Conservation (phyloP, 2,329 filamentous ascomycete genomes). For the Aureobasidium pullulans region DNA sequence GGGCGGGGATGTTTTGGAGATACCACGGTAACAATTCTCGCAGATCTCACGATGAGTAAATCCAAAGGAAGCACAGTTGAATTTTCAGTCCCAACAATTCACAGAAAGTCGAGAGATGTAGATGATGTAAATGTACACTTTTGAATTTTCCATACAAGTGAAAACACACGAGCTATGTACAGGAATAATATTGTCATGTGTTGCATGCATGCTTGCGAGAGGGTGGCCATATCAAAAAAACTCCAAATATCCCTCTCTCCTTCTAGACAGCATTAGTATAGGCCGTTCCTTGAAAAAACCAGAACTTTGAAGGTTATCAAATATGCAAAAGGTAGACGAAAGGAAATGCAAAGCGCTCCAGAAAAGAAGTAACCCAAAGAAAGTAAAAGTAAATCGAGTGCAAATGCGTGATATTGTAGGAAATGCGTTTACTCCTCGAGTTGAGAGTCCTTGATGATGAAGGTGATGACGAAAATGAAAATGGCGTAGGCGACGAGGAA, state of each 20-base stretch:
- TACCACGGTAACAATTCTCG: constrained; percentile 1
- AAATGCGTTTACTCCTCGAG: constrained; percentile 3
- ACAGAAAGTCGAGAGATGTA: neutral
- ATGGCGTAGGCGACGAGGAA: constrained; percentile 14
- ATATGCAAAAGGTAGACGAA: neutral
- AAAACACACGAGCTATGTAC: constrained; percentile 5
- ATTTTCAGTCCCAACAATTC: neutral
- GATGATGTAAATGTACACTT: constrained; percentile 7
- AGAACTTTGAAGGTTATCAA: constrained; percentile 1
- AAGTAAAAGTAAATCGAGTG: neutral
- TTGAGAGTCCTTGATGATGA: constrained; percentile 4
- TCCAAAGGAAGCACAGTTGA: neutral
- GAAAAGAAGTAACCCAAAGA: constrained; percentile 1
- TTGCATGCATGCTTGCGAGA: neutral
- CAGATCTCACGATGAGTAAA: neutral
- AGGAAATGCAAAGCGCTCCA: constrained; percentile 6
- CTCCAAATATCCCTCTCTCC: constrained; percentile 5
- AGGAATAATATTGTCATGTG: constrained; percentile 2
- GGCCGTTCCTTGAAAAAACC: constrained; percentile 5
- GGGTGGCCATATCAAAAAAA: constrained; percentile 4
- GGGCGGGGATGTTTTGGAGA: constrained; percentile 2
- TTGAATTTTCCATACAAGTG: constrained; percentile 5
- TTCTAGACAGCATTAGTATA: constrained; percentile 12
- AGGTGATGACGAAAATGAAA: constrained; percentile 14
- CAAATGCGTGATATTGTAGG: neutral